Conservation (phyloP, 2,329 filamentous ascomycete genomes). For the Fusarium xylarioides region DNA sequence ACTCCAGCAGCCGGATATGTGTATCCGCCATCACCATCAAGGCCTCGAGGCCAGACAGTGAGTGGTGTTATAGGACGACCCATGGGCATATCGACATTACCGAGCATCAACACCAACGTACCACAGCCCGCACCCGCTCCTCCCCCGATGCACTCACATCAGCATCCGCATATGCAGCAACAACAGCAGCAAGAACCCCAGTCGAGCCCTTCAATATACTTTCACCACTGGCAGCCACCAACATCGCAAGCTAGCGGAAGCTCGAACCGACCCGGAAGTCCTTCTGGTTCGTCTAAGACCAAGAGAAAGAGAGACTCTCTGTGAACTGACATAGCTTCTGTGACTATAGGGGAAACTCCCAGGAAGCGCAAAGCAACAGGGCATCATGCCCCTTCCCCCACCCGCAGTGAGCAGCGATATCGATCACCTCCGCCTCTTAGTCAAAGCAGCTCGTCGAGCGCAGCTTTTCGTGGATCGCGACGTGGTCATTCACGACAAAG, state of each 20-base stretch:
- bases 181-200: constrained; percentile 60
- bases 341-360: constrained; percentile 75
- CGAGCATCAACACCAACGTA: constrained; percentile 57
- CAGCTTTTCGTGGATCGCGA: constrained; percentile 36
- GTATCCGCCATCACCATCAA: constrained; percentile 61
- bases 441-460: constrained; percentile 42
- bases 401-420: constrained; percentile 44
- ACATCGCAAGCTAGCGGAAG: constrained; percentile 67
- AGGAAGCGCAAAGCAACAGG: constrained; percentile 84
- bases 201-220: constrained; percentile 81
- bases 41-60: constrained; percentile 61
- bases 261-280: constrained; percentile 74
- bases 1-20: constrained; percentile 53
- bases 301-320: constrained; percentile 58
- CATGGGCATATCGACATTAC: constrained; percentile 51
- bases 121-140: constrained; percentile 46
- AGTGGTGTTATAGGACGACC: constrained; percentile 52
- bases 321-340: constrained; percentile 50
- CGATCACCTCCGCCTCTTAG: constrained; percentile 48
- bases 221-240: constrained; percentile 93
- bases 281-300: constrained; percentile 74
- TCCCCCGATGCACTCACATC: constrained; percentile 52
- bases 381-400: constrained; percentile 39
- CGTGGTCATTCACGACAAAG: constrained; percentile 49
- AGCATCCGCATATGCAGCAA: constrained; percentile 63